Percentiles rank a stretch among this genome's conserved stretches.
Evolutionary conservation across 1,284 basidiomycete genomes (phyloP).

Genomic region (Lentinula novae-zelandiae): DNA sequence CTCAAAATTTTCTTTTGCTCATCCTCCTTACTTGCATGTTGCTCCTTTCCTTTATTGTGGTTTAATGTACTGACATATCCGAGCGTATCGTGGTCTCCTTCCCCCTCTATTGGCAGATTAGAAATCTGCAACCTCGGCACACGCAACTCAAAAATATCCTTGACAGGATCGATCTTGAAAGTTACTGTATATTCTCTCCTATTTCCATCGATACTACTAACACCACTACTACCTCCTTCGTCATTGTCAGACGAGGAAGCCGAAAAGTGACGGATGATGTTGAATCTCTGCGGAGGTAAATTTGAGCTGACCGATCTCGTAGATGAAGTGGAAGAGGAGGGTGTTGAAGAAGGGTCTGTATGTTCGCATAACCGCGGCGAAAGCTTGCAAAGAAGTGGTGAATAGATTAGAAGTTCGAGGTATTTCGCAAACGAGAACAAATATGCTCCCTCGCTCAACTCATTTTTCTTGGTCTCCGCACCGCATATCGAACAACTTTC

Average conservation of each 20-base stretch:
- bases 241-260: background rate
- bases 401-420: constrained; percentile 63
- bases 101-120: background rate
- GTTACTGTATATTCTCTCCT: constrained; percentile 34
- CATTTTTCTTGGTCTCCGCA: constrained; percentile 31
- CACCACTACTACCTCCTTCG: background rate
- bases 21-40: constrained; percentile 20
- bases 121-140: constrained; percentile 51
- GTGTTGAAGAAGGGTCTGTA: constrained; percentile 29
- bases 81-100: background rate
- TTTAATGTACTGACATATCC: background rate
- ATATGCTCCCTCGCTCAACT: constrained; percentile 53
- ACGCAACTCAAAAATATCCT: constrained; percentile 58
- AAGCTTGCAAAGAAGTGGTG: constrained; percentile 38
- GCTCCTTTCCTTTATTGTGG: background rate
- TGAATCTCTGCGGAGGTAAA: constrained; percentile 20
- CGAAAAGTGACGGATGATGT: constrained; percentile 52
- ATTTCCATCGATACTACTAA: background rate
- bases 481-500: constrained; percentile 51
- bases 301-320: background rate
- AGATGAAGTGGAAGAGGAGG: background rate
- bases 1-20: constrained; percentile 46
- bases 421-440: constrained; percentile 63
- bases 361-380: constrained; percentile 49
- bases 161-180: constrained; percentile 41